phyloP scores from a whole-genome alignment of 306 rosid genomes.

The Fagus crenata region DNA sequence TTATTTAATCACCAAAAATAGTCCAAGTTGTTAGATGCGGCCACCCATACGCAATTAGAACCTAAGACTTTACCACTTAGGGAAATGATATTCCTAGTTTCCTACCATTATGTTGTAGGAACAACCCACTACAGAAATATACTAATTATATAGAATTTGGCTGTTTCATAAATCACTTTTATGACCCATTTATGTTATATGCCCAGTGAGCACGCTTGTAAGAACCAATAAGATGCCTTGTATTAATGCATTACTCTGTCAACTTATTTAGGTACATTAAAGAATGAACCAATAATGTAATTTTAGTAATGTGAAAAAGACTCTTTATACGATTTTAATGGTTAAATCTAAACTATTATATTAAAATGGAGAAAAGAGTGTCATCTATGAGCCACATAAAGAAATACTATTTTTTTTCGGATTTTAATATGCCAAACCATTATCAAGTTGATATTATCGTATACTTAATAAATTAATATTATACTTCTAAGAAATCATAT shows the following conservation, averaged over 20 bases:
- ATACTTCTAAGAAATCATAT: not conserved
- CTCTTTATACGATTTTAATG: no score
- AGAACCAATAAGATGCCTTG: no score
- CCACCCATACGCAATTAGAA: not conserved
- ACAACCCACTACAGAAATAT: not conserved
- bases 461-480: not conserved
- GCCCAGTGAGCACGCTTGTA: no score
- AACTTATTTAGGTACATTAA: no score
- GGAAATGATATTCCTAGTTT: not conserved
- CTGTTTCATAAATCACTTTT: no score
- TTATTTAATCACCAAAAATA: not conserved
- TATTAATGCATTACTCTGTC: no score
- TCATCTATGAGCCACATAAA: not conserved
- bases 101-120: not conserved
- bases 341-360: no score
- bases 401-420: not conserved
- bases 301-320: no score
- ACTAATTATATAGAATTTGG: not conserved
- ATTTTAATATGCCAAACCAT: not conserved
- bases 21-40: slow-evolving; percentile 2
- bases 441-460: not conserved
- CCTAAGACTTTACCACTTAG: not conserved
- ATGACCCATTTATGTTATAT: no score
- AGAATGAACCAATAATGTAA: no score
- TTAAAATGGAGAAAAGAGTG: no score